Percentiles rank a stretch among this genome's conserved stretches.
Evolutionary conservation across 208 protist genomes (phyloP).

Genomic region (Crithidia fasciculata): DNA sequence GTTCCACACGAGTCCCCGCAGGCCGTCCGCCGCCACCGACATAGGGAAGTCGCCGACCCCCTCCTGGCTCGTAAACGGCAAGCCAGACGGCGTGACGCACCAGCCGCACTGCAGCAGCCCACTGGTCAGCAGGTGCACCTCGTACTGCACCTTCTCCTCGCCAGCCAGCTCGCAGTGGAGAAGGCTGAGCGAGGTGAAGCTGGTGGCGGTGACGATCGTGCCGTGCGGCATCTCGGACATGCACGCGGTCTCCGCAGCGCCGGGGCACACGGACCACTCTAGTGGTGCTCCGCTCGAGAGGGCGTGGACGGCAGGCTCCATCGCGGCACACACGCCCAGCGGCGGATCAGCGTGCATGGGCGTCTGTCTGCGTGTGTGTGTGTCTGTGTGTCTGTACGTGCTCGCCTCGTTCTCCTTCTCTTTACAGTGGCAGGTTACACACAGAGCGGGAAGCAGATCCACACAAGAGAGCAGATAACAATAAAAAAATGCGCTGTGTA

Average conservation of each 20-base stretch:
- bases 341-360: constrained; percentile 5
- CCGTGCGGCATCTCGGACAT: constrained; percentile 24
- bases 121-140: constrained; percentile 34
- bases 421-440: no score
- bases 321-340: not conserved
- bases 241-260: constrained; percentile 13
- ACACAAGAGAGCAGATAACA: no score
- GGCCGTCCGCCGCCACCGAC: constrained; percentile 33
- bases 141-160: constrained; percentile 34
- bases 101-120: constrained; percentile 46
- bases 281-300: not conserved
- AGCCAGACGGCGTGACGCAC: constrained; percentile 17
- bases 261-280: constrained; percentile 31
- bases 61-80: constrained; percentile 31
- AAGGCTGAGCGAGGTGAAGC: constrained; percentile 32
- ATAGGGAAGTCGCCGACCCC: constrained; percentile 48
- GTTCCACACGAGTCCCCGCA: constrained; percentile 35
- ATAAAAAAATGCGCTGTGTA: no score
- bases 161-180: constrained; percentile 10
- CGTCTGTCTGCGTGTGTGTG: constrained; percentile 1
- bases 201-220: constrained; percentile 22
- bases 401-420: not conserved
- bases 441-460: no score
- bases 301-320: not conserved
- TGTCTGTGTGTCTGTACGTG: not conserved